These are phyloP conservation scores for Erythrophleum fordii DNA, from an alignment of 306 rosid species.

Conservation along the genomic window DNA sequence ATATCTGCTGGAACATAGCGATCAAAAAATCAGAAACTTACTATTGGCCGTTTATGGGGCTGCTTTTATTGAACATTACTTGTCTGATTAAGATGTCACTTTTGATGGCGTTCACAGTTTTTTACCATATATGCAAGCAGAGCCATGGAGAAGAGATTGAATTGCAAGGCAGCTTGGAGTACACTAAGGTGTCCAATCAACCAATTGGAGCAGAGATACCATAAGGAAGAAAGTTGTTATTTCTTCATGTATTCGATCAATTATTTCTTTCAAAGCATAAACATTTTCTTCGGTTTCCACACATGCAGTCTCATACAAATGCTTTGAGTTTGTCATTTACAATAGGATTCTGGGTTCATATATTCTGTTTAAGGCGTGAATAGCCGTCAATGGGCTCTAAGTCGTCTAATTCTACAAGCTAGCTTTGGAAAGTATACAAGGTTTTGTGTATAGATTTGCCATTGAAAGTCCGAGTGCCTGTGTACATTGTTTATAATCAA, in stretches of 20 bases:
- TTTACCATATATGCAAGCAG: constrained; percentile 46
- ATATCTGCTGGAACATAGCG: neutral
- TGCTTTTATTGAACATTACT: neutral
- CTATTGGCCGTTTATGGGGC: neutral
- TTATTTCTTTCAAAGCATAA: no score
- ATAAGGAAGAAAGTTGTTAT: neutral
- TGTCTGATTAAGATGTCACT: constrained; percentile 22
- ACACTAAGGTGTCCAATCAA: neutral
- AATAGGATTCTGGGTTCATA: neutral
- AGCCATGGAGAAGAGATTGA: constrained; percentile 44
- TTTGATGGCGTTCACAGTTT: constrained; percentile 28
- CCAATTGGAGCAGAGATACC: constrained; percentile 6
- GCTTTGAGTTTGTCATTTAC: no score
- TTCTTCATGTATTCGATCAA: neutral
- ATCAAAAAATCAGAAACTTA: neutral
- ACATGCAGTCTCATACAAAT: no score
- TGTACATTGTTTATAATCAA: no score
- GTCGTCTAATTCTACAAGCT: neutral
- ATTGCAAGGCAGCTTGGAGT: constrained; percentile 23
- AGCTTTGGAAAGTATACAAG: neutral
- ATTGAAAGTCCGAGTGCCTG: no score
- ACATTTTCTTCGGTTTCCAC: neutral
- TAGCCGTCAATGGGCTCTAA: no score
- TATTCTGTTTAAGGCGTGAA: no score
- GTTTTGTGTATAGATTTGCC: no score